Evolutionary conservation across 2,329 filamentous ascomycete genomes (phyloP).

Genomic region (Penicillium sp.): DNA sequence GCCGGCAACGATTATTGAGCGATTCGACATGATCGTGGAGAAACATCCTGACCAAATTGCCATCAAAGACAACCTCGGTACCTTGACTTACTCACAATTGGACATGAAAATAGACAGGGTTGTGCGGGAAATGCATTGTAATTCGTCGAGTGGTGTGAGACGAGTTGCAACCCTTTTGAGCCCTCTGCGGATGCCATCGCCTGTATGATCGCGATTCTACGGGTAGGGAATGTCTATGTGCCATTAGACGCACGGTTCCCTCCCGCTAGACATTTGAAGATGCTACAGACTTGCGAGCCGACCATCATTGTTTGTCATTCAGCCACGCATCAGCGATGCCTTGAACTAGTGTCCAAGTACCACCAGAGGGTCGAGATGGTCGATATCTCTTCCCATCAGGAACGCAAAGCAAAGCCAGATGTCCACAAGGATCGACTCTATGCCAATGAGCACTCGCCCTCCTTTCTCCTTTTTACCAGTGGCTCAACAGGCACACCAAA

Average conservation of each 20-base stretch:
- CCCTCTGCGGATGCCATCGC: conserved; percentile 8
- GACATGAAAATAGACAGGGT: too few species aligned
- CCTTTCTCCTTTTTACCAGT: conserved; percentile 12
- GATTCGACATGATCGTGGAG: background rate
- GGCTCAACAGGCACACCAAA: conserved; percentile 19
- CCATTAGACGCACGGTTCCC: conserved; percentile 1
- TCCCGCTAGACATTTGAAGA: background rate
- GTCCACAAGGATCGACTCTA: background rate
- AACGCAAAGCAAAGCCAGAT: background rate
- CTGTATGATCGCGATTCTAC: conserved; percentile 11
- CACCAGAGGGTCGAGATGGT: background rate
- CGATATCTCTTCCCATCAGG: too few species aligned
- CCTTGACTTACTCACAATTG: background rate
- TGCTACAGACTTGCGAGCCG: background rate
- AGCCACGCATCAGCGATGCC: background rate
- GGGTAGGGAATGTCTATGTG: conserved; percentile 11
- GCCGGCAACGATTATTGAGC: background rate
- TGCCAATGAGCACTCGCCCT: background rate
- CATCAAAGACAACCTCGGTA: background rate
- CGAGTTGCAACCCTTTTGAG: conserved; percentile 8
- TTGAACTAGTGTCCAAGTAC: background rate
- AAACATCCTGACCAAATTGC: background rate
- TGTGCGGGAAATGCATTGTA: background rate
- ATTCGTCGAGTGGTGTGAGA: background rate
- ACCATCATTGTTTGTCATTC: background rate